Evolutionary conservation across 345 rosid genomes (phyloP).

Genomic region (Lepidium didymum): DNA sequence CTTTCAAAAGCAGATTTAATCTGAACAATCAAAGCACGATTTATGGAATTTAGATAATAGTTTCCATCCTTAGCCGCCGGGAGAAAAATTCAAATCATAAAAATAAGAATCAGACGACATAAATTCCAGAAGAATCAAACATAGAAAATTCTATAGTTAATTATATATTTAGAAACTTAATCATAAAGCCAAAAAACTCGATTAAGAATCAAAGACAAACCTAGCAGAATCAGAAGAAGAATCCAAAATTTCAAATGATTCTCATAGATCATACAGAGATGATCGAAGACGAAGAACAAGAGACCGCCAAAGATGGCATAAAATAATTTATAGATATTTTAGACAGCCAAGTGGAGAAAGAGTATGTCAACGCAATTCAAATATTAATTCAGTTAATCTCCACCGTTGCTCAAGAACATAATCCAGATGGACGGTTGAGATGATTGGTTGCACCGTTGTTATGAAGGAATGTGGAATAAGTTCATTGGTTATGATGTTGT

Average conservation of each 20-base stretch:
- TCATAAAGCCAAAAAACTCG: neutral
- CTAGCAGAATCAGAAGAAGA: neutral
- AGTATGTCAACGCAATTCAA: constrained; percentile 22
- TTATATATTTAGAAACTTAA: neutral
- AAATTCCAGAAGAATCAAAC: neutral
- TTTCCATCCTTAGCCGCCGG: neutral
- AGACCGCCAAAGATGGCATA: constrained; percentile 19
- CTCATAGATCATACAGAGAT: neutral
- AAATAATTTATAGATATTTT: constrained; percentile 11
- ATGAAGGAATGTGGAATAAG: constrained; percentile 6
- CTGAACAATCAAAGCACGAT: neutral
- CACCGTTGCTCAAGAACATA: neutral
- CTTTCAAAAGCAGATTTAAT: neutral
- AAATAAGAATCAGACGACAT: neutral
- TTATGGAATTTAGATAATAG: neutral
- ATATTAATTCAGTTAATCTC: neutral
- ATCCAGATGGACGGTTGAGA: neutral
- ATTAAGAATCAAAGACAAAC: neutral
- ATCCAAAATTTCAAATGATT: neutral
- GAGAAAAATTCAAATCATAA: neutral
- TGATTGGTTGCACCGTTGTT: neutral
- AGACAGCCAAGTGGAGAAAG: constrained; percentile 18
- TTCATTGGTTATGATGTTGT: constrained; percentile 23
- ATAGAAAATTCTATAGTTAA: neutral
- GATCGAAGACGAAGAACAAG: constrained; percentile 9